Percentiles rank a stretch among this genome's conserved stretches.
Conservation (phyloP, 306 rosid species). For the Cucurbita argyrosperma region DNA sequence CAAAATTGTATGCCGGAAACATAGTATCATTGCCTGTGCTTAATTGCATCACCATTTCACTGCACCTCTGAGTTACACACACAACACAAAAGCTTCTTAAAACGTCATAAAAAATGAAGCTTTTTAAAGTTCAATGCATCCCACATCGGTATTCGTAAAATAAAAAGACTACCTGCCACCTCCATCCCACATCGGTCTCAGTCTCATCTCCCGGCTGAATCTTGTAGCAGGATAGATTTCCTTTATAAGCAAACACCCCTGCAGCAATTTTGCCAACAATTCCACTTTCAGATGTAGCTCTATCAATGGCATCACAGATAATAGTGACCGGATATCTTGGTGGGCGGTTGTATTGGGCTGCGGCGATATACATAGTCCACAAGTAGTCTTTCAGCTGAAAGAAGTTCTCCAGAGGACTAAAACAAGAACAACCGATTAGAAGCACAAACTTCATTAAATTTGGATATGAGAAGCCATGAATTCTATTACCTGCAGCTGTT, state of each 20-base stretch:
- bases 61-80: slow-evolving; percentile 28
- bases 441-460: not conserved
- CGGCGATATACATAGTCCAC: not conserved
- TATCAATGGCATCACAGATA: slow-evolving; percentile 49
- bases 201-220: slow-evolving; percentile 11
- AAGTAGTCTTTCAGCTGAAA: slow-evolving; percentile 26
- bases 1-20: slow-evolving; percentile 24
- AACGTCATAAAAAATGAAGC: too few relatives aligned
- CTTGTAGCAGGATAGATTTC: slow-evolving; percentile 33
- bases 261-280: slow-evolving; percentile 33
- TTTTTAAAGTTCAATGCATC: too few relatives aligned
- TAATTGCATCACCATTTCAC: slow-evolving; percentile 28
- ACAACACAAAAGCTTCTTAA: not conserved
- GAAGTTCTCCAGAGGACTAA: slow-evolving; percentile 26
- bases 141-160: too few relatives aligned
- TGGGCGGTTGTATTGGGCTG: slow-evolving; percentile 58
- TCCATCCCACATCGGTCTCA: slow-evolving; percentile 44
- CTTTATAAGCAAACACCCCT: slow-evolving; percentile 30
- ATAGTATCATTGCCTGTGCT: slow-evolving; percentile 13
- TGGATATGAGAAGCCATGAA: too few relatives aligned
- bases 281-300: slow-evolving; percentile 17
- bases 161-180: slow-evolving; percentile 55
- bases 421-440: not conserved
- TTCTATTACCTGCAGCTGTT: slow-evolving; percentile 21
- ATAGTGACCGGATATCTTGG: slow-evolving; percentile 42